These are phyloP conservation scores for Mycena filopes DNA, from an alignment of 768 basidiomycete genomes.

Conservation along the genomic window DNA sequence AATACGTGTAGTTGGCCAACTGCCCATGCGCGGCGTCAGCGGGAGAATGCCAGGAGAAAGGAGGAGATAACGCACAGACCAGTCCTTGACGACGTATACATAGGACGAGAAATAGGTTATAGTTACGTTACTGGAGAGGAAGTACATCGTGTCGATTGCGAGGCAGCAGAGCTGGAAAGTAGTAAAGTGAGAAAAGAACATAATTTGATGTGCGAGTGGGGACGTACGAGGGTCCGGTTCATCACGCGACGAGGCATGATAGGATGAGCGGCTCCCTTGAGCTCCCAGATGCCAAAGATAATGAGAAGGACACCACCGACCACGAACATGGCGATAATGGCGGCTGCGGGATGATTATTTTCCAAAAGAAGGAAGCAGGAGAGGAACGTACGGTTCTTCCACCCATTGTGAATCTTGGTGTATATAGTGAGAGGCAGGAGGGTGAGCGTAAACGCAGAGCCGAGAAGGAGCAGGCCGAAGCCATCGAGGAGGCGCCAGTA, in stretches of 20 bases:
- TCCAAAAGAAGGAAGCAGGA: background rate
- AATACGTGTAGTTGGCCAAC: conserved; percentile 34
- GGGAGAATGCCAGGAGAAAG: background rate
- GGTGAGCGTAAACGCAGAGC: conserved; percentile 23
- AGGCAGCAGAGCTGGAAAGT: conserved; percentile 19
- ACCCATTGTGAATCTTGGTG: conserved; percentile 28
- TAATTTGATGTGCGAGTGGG: too few species aligned
- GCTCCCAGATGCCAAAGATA: conserved; percentile 25
- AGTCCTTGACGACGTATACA: conserved; percentile 44
- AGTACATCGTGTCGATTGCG: conserved; percentile 30
- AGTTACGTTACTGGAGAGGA: conserved; percentile 14
- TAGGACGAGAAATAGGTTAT: conserved; percentile 32
- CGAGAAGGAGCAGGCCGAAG: conserved; percentile 32
- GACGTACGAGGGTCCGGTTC: conserved; percentile 31
- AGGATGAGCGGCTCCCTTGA: conserved; percentile 17
- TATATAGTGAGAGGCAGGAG: conserved; percentile 33
- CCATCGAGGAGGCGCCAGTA: conserved; percentile 30
- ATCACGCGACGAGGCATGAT: conserved; percentile 28
- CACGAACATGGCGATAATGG: conserved; percentile 35
- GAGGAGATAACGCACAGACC: conserved; percentile 39
- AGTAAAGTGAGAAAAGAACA: too few species aligned
- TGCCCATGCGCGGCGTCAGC: background rate
- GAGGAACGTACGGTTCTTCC: conserved; percentile 26
- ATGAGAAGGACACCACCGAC: conserved; percentile 33
- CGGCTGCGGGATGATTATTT: conserved; percentile 2